A percentile compares a stretch with the other conserved stretches of the same genome.
Evolutionary conservation across 2,329 filamentous ascomycete genomes (phyloP).

Genomic region (Ampelomyces quisqualis): DNA sequence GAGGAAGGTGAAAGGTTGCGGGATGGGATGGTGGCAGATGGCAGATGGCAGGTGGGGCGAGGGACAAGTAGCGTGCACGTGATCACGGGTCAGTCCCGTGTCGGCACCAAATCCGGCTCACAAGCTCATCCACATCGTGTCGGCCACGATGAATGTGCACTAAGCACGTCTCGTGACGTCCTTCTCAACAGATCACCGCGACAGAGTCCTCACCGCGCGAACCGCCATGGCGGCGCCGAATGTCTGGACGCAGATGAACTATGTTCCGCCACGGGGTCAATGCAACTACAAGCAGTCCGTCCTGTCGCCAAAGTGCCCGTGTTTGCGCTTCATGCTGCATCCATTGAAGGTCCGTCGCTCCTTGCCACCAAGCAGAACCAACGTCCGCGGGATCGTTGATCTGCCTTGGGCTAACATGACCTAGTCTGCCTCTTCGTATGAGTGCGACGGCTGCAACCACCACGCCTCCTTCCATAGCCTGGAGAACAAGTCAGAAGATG

Average conservation of each 20-base stretch:
- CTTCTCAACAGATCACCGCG: not conserved
- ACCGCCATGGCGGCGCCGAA: constrained; percentile 33
- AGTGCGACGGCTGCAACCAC: constrained; percentile 58
- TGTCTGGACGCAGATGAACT: constrained; percentile 55
- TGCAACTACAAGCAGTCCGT: constrained; percentile 54
- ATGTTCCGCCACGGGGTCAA: constrained; percentile 52
- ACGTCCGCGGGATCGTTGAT: not conserved
- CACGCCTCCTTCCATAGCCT: constrained; percentile 58
- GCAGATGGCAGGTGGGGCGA: no score
- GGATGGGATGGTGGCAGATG: no score
- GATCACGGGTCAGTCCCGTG: no score
- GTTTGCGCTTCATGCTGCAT: constrained; percentile 59
- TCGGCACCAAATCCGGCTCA: no score
- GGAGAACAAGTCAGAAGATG: constrained; percentile 54
- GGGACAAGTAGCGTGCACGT: no score
- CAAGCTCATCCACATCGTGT: no score
- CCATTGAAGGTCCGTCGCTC: constrained; percentile 51
- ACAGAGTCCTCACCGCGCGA: not conserved
- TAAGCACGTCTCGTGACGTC: not conserved
- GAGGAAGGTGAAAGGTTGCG: no score
- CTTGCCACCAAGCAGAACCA: not conserved
- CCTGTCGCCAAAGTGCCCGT: constrained; percentile 52
- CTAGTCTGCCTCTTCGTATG: constrained; percentile 52
- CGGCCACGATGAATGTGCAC: no score
- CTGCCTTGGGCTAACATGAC: not conserved